phyloP scores from a whole-genome alignment of 345 rosid genomes.

The Rubroshorea leprosula region DNA sequence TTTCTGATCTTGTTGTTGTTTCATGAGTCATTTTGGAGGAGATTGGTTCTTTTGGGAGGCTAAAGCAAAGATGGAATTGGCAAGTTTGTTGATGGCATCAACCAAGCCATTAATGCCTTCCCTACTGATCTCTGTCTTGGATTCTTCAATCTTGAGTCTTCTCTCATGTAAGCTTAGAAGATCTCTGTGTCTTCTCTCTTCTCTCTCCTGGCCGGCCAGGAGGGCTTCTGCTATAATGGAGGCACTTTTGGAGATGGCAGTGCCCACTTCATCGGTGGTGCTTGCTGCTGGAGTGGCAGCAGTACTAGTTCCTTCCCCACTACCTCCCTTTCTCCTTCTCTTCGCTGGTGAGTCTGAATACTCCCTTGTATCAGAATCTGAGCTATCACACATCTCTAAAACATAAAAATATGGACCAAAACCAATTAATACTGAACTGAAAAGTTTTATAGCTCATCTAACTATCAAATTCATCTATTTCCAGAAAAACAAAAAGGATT shows the following conservation, averaged over 20 bases:
- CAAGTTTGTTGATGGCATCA: conserved; percentile 78
- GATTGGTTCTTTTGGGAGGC: conserved; percentile 46
- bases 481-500: neutral
- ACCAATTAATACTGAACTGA: conserved; percentile 24
- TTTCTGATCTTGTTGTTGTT: too few relatives aligned
- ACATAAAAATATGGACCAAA: conserved; percentile 25
- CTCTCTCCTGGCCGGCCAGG: conserved; percentile 57
- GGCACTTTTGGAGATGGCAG: conserved; percentile 68
- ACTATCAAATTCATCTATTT: too few relatives aligned
- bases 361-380: conserved; percentile 80
- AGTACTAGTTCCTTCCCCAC: conserved; percentile 27
- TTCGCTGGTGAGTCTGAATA: conserved; percentile 65
- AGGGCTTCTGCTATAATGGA: conserved; percentile 74
- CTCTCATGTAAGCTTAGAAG: conserved; percentile 54
- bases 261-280: conserved; percentile 36
- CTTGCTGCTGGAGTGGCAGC: conserved; percentile 19
- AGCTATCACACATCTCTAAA: conserved; percentile 47
- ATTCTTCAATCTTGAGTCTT: conserved; percentile 64
- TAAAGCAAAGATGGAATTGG: conserved; percentile 66
- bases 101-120: conserved; percentile 61
- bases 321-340: conserved; percentile 41
- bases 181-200: conserved; percentile 68
- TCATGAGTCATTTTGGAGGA: conserved; percentile 20
- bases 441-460: neutral
- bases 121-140: conserved; percentile 51